These are phyloP conservation scores for Colletotrichum australisinense DNA, from an alignment of 2,329 filamentous ascomycete genomes.

Conservation along the genomic window DNA sequence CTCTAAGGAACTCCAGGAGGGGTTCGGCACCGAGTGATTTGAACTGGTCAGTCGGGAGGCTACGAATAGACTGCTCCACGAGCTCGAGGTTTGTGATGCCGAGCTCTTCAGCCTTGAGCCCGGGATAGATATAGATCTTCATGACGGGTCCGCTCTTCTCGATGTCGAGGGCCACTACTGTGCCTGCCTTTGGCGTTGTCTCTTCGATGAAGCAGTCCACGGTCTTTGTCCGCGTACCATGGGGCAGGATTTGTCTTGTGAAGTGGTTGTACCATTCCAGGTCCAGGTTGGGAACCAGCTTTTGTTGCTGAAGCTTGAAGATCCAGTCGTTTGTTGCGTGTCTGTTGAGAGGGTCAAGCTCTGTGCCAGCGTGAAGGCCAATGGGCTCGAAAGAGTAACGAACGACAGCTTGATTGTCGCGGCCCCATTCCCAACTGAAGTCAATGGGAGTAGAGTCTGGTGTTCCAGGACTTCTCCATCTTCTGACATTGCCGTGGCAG, in stretches of 20 bases:
- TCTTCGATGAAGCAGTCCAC: slow-evolving; percentile 26
- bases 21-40: slow-evolving; percentile 15
- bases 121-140: slow-evolving; percentile 34
- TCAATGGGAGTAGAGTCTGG: slow-evolving; percentile 31
- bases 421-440: slow-evolving; percentile 34
- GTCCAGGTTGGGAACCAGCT: slow-evolving; percentile 26
- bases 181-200: slow-evolving; percentile 28
- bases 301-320: slow-evolving; percentile 19
- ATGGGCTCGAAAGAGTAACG: slow-evolving; percentile 32
- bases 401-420: slow-evolving; percentile 5
- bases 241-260: slow-evolving; percentile 22
- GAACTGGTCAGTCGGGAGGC: slow-evolving; percentile 15
- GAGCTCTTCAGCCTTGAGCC: slow-evolving; percentile 26
- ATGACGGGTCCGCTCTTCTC: slow-evolving; percentile 32
- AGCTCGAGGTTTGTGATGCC: slow-evolving; percentile 30
- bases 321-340: slow-evolving; percentile 32
- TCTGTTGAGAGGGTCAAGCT: slow-evolving; percentile 29
- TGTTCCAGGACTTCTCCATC: slow-evolving; percentile 29
- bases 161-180: slow-evolving; percentile 30
- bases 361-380: slow-evolving; percentile 22
- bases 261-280: slow-evolving; percentile 32
- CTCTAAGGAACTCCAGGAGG: slow-evolving; percentile 21
- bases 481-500: slow-evolving; percentile 23
- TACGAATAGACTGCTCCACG: slow-evolving; percentile 24
- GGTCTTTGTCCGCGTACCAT: slow-evolving; percentile 18